Conservation (phyloP, 345 rosid species). For the rapeseed (Brassica napus) region Da-Ae NC_063437.1:13065501-13066000, state of each 20-base stretch:
- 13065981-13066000: constrained; percentile 41
- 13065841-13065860: constrained; percentile 48
- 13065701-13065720: constrained; percentile 35
- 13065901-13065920: constrained; percentile 48
- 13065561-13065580: constrained; percentile 24
- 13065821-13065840: constrained; percentile 22
- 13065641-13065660: constrained; percentile 31
- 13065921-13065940: constrained; percentile 43
- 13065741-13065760: constrained; percentile 55
- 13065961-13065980: not conserved
- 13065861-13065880: not conserved
- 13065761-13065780: constrained; percentile 48
- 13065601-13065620: constrained; percentile 44
- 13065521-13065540: constrained; percentile 50
- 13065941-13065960: constrained; percentile 48
- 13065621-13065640: constrained; percentile 42
- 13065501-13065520: constrained; percentile 45
- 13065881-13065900: constrained; percentile 57
- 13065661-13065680: constrained; percentile 58
- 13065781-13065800: constrained; percentile 40
- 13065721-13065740: constrained; percentile 40
- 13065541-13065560: constrained; percentile 40
- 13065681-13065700: constrained; percentile 66
- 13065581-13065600: constrained; percentile 33
- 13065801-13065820: not conserved